Evolutionary conservation across 2,329 filamentous ascomycete genomes (phyloP), one percentile per base, ranked within the genome.

Genomic region (Clonostachys rhizophaga): DNA sequence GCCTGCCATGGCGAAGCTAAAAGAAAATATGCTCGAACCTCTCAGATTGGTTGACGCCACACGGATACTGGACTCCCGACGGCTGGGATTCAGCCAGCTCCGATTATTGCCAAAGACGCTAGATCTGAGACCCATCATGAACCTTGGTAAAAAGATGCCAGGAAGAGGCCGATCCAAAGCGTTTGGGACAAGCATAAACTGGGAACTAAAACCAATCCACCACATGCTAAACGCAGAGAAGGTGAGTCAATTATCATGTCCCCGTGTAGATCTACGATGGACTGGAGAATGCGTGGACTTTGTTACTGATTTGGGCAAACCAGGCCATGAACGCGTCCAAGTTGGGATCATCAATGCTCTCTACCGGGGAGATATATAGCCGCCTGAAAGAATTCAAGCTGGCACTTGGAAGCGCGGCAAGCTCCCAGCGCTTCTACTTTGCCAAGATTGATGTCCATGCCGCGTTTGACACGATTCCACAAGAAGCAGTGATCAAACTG

Each of bases 401-500:
- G 11, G 64, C 54, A 1, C 61, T 87, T 11, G 24, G 24, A 30
- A 30, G 24, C 9, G 65, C 66, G 1, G 49, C 64, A 2, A 52
- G 53, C 0, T 56, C 66, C 1, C 57, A 60, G 9, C 72, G 65
- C 5, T 67, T 96, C 2, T 97, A 88, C 65, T 95, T 97, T 66
- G 91, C 85, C 50, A 99, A 99, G 62, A 74, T 95, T 12, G 94
- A 99, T 59, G 91, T 99, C 17, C 81, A 89, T 61, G 83, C 89
- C 3, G 95, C 92, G 56, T 99, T 96, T 62, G 94, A 99, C 64
- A 96, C 88, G 0, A 96, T 99, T 41, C 94, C 94, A 0, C 94
- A 97, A 62, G 67, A 78, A 24, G 80, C 82, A 1, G 72, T 97
- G 16, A 60, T 96, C 34, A 62, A 73, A 20, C 71, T 97, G 24